Evolutionary conservation across 1,284 basidiomycete species (phyloP).

Genomic region (Ceratobasidium sp.): DNA sequence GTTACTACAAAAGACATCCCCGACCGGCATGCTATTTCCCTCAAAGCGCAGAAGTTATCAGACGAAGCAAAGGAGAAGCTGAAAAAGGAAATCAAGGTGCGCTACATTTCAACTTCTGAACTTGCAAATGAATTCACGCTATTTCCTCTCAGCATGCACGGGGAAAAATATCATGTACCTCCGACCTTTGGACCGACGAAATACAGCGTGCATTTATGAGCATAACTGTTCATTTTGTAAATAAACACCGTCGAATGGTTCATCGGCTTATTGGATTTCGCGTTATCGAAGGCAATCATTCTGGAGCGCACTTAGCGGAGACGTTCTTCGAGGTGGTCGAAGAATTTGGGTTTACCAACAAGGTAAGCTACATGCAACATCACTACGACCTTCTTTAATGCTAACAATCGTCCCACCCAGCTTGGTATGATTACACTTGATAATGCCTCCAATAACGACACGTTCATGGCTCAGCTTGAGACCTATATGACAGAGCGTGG

Average conservation of each 20-base stretch:
- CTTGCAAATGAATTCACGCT: too few species aligned
- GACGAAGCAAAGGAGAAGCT: background rate
- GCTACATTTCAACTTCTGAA: too few species aligned
- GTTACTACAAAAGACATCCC: conserved; percentile 37
- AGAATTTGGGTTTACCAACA: conserved; percentile 11
- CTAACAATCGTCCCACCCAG: background rate
- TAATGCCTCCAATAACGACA: conserved; percentile 40
- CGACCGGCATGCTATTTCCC: conserved; percentile 8
- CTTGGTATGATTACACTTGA: conserved; percentile 37
- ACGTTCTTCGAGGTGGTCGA: conserved; percentile 28
- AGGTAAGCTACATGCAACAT: background rate
- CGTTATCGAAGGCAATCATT: conserved; percentile 16
- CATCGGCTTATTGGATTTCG: conserved; percentile 35
- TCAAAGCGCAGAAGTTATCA: background rate
- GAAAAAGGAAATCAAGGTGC: conserved; percentile 37
- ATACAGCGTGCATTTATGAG: conserved; percentile 32
- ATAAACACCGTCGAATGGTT: background rate
- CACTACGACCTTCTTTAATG: background rate
- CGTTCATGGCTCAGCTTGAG: conserved; percentile 22
- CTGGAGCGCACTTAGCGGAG: conserved; percentile 26
- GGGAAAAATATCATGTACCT: conserved; percentile 39
- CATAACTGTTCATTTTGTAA: conserved; percentile 39
- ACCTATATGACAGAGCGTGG: background rate
- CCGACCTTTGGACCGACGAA: conserved; percentile 40
- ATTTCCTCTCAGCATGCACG: conserved; percentile 28